Evolutionary conservation across 306 rosid genomes (phyloP), one percentile per base, ranked within the genome.

Genomic region (Cyclanthera cordifolia): DNA sequence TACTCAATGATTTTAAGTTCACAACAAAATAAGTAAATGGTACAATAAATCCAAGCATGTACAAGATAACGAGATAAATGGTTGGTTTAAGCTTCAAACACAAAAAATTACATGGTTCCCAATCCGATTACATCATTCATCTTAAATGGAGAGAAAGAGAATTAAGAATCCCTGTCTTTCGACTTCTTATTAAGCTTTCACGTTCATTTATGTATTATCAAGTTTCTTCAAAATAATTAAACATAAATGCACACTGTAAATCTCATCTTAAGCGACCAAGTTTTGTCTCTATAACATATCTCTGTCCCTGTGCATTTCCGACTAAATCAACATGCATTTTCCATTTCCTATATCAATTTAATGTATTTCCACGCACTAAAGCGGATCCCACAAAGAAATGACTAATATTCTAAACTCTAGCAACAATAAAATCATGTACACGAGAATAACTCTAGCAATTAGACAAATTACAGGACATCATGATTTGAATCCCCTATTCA

Each of bases 1-100:
- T 59, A 55, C n/a, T 56, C 65, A 11, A 57, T 54, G 75, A 5
- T 72, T 72, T 23, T 21, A 25, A 24, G 28, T 16, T 46, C 45
- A 73, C 67, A 1, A 72, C 28, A 37, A 41, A 57, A 20, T 20
- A 61, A 39, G 24, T 34, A 1, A 19, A 61, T 20, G 50, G 50
- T 20, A 61, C 69, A 4, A 61, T 9, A 41, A 43, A 19, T 63
- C 3, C 34, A 21, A 20, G 30, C 52, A 63, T 39, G 30, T 20
- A 39, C 67, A 39, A 61, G 69, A 14, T 19, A 64, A 21, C 1
- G 30, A 61, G 17, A 61, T 4, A 39, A 61, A 61, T 61, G 25
- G n/a, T 60, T 10, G 50, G 68, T 39, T 51, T 51, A 17, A 37
- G 4, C 15, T 43, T 47, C 0, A 47, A 47, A 16, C 51, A 15